Base-by-base conservation (phyloP, 768 basidiomycete species). In the Lentinus tigrinus region DNA sequence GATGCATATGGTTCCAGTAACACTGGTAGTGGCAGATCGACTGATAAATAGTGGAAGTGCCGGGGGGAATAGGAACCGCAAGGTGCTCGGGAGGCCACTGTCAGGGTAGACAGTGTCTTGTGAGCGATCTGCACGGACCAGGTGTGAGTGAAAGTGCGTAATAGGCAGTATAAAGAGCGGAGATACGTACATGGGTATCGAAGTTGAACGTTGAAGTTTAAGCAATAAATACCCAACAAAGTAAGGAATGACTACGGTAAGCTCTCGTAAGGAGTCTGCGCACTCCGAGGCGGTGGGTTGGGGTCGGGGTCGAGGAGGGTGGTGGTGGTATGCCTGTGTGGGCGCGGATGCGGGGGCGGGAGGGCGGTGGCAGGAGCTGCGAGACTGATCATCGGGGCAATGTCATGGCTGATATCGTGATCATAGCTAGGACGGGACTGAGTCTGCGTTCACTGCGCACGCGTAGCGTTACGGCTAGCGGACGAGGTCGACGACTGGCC, bases 201-300 rank as follows among this genome's bases (percentile, higher is more conserved):
- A 54, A 44, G 24, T 28, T 11, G 47, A 54, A 44, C 17, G 23
- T 55, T 31, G 31, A 31, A 31, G 7, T 13, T 51, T 19, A 51
- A 55, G 43, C 37, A 56, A 60, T 60, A 60, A 60, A 60, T 60
- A 60, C 54, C 49, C 48, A 54, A 49, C 49, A 60, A 60, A 60
- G 58, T 60, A 60, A 60, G 46, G 58, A 60, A 47, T 37, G 58
- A 60, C 58, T 60, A 49, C 36, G 43, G 54, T 60, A 47, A 55
- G 58, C 38, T 46, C 46, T 44, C 49, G 34, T 55, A 40, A 49
- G 52, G 37, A 28, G 58, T 39, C 10, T 37, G 31, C 49, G 56
- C 26, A 50, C 42, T 50, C 47, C 43, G 19, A 34, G 28, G 37
- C 44, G 57, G 11, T 10, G 38, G 16, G 11, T n/a, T 27, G 38